Evolutionary conservation across 2,329 filamentous ascomycete genomes (phyloP).

Genomic region (Talaromyces sp.): DNA sequence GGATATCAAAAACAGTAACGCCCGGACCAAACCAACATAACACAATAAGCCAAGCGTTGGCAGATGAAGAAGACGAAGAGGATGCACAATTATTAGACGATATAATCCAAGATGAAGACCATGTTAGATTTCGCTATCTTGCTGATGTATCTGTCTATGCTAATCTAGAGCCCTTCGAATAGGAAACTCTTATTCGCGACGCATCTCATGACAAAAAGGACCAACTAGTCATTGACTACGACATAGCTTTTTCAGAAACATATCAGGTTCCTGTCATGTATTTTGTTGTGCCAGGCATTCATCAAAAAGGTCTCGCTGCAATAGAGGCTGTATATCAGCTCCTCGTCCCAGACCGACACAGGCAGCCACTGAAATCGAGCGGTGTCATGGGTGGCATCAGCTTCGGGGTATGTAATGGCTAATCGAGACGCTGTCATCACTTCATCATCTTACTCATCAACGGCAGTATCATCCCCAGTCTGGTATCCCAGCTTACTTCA

Average conservation of each 20-base stretch:
- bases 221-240: slow-evolving; percentile 58
- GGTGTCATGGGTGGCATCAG: slow-evolving; percentile 70
- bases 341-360: slow-evolving; percentile 64
- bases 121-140: slow-evolving; percentile 15
- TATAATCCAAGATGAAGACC: slow-evolving; percentile 26
- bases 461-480: slow-evolving; percentile 75
- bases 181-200: slow-evolving; percentile 39
- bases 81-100: slow-evolving; percentile 13
- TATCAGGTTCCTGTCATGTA: slow-evolving; percentile 72
- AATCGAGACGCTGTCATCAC: slow-evolving; percentile 3
- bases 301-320: slow-evolving; percentile 51
- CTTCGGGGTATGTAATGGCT: slow-evolving; percentile 54
- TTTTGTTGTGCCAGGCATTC: slow-evolving; percentile 61
- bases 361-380: slow-evolving; percentile 53
- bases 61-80: slow-evolving; percentile 7
- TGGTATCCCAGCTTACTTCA: slow-evolving; percentile 74
- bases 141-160: not conserved
- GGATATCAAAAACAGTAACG: slow-evolving; percentile 23
- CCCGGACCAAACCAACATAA: not conserved
- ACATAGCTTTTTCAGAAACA: slow-evolving; percentile 69
- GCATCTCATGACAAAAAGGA: slow-evolving; percentile 20
- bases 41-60: not conserved
- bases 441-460: slow-evolving; percentile 28
- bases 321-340: slow-evolving; percentile 66
- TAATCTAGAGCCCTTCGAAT: slow-evolving; percentile 12